Conservation (phyloP, 495 filamentous ascomycete genomes). For the Lasiosphaeria miniovina region DNA sequence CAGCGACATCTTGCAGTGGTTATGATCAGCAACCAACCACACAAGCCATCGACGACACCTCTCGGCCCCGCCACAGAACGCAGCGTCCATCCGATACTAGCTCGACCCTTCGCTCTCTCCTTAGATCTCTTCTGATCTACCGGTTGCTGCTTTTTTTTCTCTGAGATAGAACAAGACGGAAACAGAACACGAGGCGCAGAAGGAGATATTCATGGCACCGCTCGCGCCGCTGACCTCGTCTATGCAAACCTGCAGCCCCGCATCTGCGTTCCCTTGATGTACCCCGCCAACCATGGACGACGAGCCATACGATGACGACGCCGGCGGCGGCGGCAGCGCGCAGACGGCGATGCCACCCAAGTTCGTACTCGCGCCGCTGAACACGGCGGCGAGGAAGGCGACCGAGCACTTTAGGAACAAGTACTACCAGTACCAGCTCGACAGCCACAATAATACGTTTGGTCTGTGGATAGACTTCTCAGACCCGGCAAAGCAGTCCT, state of each 20-base stretch:
- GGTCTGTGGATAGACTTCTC: constrained; percentile 29
- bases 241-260: constrained; percentile 10
- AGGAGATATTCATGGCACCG: constrained; percentile 17
- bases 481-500: constrained; percentile 8
- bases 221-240: not conserved
- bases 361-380: constrained; percentile 25
- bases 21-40: not conserved
- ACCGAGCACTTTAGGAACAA: constrained; percentile 17
- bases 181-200: not conserved
- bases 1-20: not conserved
- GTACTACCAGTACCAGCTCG: constrained; percentile 10
- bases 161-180: not conserved
- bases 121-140: no score
- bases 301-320: constrained; percentile 5
- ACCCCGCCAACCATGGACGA: constrained; percentile 12
- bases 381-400: constrained; percentile 17
- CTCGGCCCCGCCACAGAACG: not conserved
- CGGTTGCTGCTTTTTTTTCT: no score
- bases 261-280: constrained; percentile 10
- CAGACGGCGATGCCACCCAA: constrained; percentile 2
- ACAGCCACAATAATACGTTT: constrained; percentile 9
- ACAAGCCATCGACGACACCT: not conserved
- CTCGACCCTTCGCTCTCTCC: not conserved
- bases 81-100: not conserved
- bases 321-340: not conserved